A percentile compares a stretch with the other conserved stretches of the same genome.
Conservation (phyloP, 1,284 basidiomycete species). For the Ustilago lituana region DNA sequence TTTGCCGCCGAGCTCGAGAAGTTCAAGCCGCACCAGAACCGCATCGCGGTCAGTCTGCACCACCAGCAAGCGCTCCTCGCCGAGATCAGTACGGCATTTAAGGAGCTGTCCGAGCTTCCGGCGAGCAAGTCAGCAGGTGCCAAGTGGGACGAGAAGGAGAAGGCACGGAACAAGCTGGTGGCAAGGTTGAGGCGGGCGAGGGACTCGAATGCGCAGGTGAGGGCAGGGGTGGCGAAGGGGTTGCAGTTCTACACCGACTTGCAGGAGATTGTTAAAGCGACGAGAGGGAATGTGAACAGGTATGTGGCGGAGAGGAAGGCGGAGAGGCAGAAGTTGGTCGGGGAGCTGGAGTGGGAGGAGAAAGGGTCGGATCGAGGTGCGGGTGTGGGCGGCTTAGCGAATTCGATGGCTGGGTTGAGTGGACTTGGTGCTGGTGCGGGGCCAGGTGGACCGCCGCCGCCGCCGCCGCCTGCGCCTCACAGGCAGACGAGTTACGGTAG, state of each 20-base stretch:
- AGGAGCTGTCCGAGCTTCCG: slow-evolving; percentile 32
- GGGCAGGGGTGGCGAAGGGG: slow-evolving; percentile 85
- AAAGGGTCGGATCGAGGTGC: slow-evolving; percentile 68
- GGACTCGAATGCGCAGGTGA: slow-evolving; percentile 85
- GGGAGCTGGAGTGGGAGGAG: slow-evolving; percentile 78
- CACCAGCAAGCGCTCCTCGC: slow-evolving; percentile 77
- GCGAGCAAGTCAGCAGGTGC: slow-evolving; percentile 73
- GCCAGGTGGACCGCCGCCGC: slow-evolving; percentile 10
- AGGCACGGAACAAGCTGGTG: slow-evolving; percentile 78
- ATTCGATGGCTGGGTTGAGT: slow-evolving; percentile 28
- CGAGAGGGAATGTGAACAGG: slow-evolving; percentile 74
- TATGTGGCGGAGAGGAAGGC: slow-evolving; percentile 76
- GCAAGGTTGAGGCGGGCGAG: slow-evolving; percentile 78
- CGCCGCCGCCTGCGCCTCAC: slow-evolving; percentile 25
- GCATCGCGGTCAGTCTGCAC: slow-evolving; percentile 78
- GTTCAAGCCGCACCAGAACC: slow-evolving; percentile 88
- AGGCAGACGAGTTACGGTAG: slow-evolving; percentile 39
- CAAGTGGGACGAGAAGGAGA: slow-evolving; percentile 79
- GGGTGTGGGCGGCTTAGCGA: slow-evolving; percentile 10
- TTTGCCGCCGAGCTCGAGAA: slow-evolving; percentile 95
- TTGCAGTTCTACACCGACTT: slow-evolving; percentile 87
- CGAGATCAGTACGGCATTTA: slow-evolving; percentile 45
- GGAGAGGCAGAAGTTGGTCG: slow-evolving; percentile 77
- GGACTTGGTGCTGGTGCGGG: slow-evolving; percentile 10
- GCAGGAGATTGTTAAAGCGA: slow-evolving; percentile 74